Evolutionary conservation across 495 filamentous ascomycete species (phyloP), one percentile per base, ranked within the genome.

Genomic region (Penicillium bialowiezense): DNA sequence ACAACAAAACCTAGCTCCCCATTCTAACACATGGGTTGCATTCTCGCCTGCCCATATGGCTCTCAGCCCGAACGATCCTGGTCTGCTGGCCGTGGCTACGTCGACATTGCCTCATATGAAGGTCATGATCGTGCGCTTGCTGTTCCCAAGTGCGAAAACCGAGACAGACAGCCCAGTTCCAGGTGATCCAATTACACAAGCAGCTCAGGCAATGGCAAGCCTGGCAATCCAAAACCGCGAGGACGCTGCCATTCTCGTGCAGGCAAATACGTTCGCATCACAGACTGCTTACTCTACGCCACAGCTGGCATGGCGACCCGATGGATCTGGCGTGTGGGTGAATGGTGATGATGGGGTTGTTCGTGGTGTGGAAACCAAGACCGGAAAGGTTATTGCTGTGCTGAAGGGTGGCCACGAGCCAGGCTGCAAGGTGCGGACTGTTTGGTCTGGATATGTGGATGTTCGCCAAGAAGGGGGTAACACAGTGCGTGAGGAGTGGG

Each of bases 211-310:
- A 1, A 60, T 75, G 17, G 72, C 64, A 12, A 68, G 69, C 2
- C 63, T 83, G 39, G 60, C 71, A 20, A 41, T 81, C 3, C 74
- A 79, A 52, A 78, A 83, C 38, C 69, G 74, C 8, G 82, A 87
- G 58, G 76, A 76, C 37, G 80, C 79, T 7, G 80, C 82, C 2
- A 83, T 87, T 13, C 50, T 77, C 14, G 66, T 83, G 3, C 75
- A 84, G 54, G 68, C 76, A 5, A 85, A 70, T 50, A 84, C 85
- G 0, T 69, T 83, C 51, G 80, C 85, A 8, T 82, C 85, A 21
- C 85, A 88, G 64, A 85, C 85, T 39, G 66, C 76, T 6, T 88
- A 87, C 58, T 84, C 79, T 28, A 88, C 83, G 10, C 83, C 85
- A 17, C 75, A 78, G 51, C 63, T 87, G 8, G 77, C 69, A 7